Base-by-base conservation (phyloP, 495 filamentous ascomycete genomes). In the Aspergillus diversus region DNA sequence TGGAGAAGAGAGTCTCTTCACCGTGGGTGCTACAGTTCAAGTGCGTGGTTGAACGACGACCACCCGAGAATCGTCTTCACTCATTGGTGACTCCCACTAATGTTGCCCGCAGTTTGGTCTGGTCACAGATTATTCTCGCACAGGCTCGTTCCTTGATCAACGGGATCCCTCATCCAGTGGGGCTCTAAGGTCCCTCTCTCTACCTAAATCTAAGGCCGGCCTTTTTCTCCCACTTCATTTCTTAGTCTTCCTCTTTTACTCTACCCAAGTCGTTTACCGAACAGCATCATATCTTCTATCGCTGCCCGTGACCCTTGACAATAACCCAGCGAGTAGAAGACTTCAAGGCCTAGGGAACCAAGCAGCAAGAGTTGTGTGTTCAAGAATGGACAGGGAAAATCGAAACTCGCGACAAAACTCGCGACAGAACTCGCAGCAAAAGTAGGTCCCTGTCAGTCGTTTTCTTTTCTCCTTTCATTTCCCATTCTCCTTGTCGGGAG, bases 31-130 rank as follows among this genome's bases (percentile, higher is more conserved):
- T 32, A 11, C 7, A 17, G 16, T 47, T 11, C 31, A 3, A 17
- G 46, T 50, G 56, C 43, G 31, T 50, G 42, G 56, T 50, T 59
- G 43, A 21, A 34, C 43, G 47, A 47, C 4, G 31, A 15, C 27
- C 51, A 15, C 51, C 33, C 33, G 51, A 54, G 51, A 15, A 54
- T 7, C 5, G 15, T 54, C 12, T 27, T 21, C 51, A 54, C 21
- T 54, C 51, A 54, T 54, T 54, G 51, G 51, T 54, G 51, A 54
- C 43, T 33, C 33, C 33, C 43, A 59, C 56, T 49, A 47, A 59
- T 21, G 52, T 15, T 32, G 32, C 34, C 31, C 50, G 32, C 56
- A 50, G 56, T 16, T 50, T 54, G 51, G 56, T 34, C 56, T 54
- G 51, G 56, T 34, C 56, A 48, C 43, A 47, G n/a, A 42, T 27